These are phyloP conservation scores for Fusarium foetens DNA, from an alignment of 2,329 filamentous ascomycete genomes.

Conservation along the genomic window DNA sequence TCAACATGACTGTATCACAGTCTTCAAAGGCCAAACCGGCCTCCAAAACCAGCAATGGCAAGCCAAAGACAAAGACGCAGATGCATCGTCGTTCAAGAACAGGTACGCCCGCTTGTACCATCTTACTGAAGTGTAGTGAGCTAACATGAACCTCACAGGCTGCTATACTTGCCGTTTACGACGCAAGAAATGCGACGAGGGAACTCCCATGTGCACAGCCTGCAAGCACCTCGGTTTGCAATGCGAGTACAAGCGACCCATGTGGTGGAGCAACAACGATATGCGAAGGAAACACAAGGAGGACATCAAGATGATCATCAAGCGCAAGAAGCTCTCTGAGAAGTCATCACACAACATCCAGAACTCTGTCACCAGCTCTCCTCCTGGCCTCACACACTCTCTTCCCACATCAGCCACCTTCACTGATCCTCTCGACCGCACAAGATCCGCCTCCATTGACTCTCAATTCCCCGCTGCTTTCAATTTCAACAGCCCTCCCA, in stretches of 20 bases:
- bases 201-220: conserved; percentile 69
- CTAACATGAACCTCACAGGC: conserved; percentile 53
- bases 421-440: conserved; percentile 77
- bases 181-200: conserved; percentile 77
- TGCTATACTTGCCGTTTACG: conserved; percentile 76
- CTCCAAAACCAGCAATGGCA: conserved; percentile 63
- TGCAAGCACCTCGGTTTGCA: conserved; percentile 80
- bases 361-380: conserved; percentile 68
- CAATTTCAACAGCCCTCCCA: conserved; percentile 74
- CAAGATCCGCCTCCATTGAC: conserved; percentile 80
- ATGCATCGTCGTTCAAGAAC: conserved; percentile 95
- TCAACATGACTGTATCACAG: conserved; percentile 71
- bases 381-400: conserved; percentile 83
- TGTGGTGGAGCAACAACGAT: conserved; percentile 98
- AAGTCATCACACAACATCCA: conserved; percentile 73
- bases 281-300: conserved; percentile 89
- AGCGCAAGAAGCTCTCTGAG: conserved; percentile 93
- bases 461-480: conserved; percentile 80
- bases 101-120: conserved; percentile 67
- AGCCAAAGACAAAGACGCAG: conserved; percentile 77
- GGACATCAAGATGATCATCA: conserved; percentile 96
- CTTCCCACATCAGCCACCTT: conserved; percentile 83
- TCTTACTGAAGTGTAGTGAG: background rate
- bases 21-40: conserved; percentile 67
- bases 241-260: conserved; percentile 96